These are phyloP conservation scores for Blastobotrys serpentis DNA, from an alignment of 1,139 yeast species.

Conservation along the genomic window DNA sequence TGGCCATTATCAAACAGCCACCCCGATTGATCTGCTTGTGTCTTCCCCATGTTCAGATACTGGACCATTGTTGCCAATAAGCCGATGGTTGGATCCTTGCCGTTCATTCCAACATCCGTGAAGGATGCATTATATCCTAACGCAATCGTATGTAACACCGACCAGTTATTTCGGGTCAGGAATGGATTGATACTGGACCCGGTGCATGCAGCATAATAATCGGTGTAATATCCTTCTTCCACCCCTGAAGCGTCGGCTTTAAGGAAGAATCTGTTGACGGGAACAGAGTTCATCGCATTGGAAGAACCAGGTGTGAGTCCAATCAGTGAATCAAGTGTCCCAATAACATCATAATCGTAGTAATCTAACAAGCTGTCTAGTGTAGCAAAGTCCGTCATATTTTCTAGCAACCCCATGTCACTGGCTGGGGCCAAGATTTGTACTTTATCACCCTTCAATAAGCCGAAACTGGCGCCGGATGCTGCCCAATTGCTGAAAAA, in stretches of 20 bases:
- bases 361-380: not conserved
- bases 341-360: slow-evolving; percentile 1
- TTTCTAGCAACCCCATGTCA: not conserved
- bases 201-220: not conserved
- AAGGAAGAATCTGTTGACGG: slow-evolving; percentile 2
- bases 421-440: not conserved
- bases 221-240: not conserved
- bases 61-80: not conserved
- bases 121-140: not conserved
- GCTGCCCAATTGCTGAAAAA: not conserved
- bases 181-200: not conserved
- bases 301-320: not conserved
- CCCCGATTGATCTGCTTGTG: not conserved
- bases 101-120: not conserved
- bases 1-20: not conserved
- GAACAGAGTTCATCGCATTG: not conserved
- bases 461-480: not conserved
- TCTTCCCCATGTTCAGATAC: not conserved
- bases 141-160: not conserved
- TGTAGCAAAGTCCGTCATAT: not conserved
- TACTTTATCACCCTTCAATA: not conserved
- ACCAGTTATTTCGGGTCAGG: not conserved
- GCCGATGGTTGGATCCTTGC: not conserved
- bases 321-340: not conserved
- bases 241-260: slow-evolving; percentile 1